Evolutionary conservation across 2,329 filamentous ascomycete genomes (phyloP), one percentile per base, ranked within the genome.

Genomic region (Paecilomyces variotii): DNA sequence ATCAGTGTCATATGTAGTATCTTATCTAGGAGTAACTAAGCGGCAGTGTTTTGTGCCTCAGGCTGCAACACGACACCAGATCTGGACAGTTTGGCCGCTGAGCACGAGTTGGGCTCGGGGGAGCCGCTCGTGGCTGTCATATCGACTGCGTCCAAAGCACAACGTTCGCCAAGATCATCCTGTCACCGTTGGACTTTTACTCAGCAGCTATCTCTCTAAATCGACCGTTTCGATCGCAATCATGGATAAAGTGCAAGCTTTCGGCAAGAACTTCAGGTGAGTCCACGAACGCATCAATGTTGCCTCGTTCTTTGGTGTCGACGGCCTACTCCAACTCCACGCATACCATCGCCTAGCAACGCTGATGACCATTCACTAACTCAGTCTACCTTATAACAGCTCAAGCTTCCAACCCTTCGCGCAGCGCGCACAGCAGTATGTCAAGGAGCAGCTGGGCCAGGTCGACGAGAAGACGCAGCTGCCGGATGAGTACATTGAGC

Each of bases 401-500:
- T 88, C 89, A 64, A 87, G 87, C 67, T 90, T 97, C 77, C 91
- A 90, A 65, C 94, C 94, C 35, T 96, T 96, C 74, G 91, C 92
- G 64, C 89, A 91, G 71, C 89, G 93, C 72, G 97, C 91, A 59
- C 91, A 96, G 76, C 94, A 99, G 80, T 95, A 93, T 81, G 90
- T 96, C 74, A 97, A 96, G 82, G 94, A 99, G 79, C 92, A 97
- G 79, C 85, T 97, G 62, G 94, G 94, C 56, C 90, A 95, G 78
- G 90, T 86, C 62, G 92, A 96, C 65, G 94, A 97, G 76, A 97
- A 94, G 91, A 99, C 94, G 63, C 89, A 97, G 79, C 90, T 99
- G 51, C 94, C 94, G 53, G 88, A 92, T 67, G 94, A 97, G 78
- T 99, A 99, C 78, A 90, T 97, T 73, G 92, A 97, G 77, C 88